Evolutionary conservation across 305 asterid genomes (phyloP).

Genomic region (Fraxinus platypoda): DNA sequence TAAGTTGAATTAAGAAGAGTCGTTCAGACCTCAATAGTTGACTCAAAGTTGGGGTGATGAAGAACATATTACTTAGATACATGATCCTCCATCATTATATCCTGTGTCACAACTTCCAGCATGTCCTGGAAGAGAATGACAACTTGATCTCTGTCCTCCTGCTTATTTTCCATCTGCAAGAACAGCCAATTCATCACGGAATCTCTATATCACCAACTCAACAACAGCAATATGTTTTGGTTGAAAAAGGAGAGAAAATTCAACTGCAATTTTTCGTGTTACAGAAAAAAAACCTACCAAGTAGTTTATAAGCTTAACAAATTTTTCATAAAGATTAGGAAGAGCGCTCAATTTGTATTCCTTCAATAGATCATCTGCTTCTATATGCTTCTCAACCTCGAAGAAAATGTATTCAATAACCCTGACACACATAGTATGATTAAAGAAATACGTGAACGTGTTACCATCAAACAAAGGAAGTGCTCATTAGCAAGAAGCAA

Average conservation of each 20-base stretch:
- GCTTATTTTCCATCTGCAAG: conserved; percentile 84
- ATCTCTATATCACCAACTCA: conserved; percentile 13
- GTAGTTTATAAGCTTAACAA: conserved; percentile 88
- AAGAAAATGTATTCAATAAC: conserved; percentile 78
- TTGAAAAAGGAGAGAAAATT: neutral
- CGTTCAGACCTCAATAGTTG: conserved; percentile 24
- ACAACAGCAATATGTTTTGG: conserved; percentile 4
- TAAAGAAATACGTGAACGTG: conserved; percentile 3
- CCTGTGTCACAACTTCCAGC: conserved; percentile 96
- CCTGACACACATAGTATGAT: conserved; percentile 45
- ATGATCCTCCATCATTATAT: conserved; percentile 86
- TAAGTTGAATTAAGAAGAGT: conserved; percentile 19
- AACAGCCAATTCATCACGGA: conserved; percentile 23
- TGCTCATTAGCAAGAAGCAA: conserved; percentile 17
- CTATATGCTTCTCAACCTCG: conserved; percentile 84
- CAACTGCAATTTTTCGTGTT: conserved; percentile 20
- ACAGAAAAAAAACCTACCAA: conserved; percentile 55
- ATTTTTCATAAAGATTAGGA: conserved; percentile 83
- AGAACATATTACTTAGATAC: conserved; percentile 60
- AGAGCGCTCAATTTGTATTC: conserved; percentile 82
- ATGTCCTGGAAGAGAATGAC: conserved; percentile 98
- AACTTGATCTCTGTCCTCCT: conserved; percentile 93
- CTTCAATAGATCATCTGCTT: conserved; percentile 47
- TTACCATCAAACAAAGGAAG: neutral
- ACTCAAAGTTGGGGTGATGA: conserved; percentile 13